Evolutionary conservation across 371 early-diverging fungal genomes (phyloP).

Genomic region (Mucor racemosus): DNA sequence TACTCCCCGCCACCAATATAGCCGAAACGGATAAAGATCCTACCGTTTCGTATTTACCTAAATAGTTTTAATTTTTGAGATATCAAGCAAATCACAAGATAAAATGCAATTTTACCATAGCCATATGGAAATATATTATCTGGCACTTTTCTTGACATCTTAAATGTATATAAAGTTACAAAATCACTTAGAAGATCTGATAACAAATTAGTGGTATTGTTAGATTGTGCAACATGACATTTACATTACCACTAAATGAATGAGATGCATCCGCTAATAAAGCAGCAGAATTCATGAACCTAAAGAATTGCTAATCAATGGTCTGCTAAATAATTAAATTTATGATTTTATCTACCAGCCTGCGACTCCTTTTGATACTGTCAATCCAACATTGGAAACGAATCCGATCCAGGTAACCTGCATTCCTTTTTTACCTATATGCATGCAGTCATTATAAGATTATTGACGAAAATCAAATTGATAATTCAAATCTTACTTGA

Average conservation of each 20-base stretch:
- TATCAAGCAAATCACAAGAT: background rate
- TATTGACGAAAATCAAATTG: too few relatives aligned
- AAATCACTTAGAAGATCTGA: conserved; percentile 67
- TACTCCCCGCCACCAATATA: conserved; percentile 59
- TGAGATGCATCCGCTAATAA: conserved; percentile 71
- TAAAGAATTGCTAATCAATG: conserved; percentile 9
- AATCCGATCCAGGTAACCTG: conserved; percentile 67
- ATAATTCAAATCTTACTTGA: conserved; percentile 6
- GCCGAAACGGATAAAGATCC: conserved; percentile 69
- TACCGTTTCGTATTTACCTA: conserved; percentile 66
- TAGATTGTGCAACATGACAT: background rate
- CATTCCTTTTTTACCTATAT: conserved; percentile 55
- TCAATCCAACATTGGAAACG: conserved; percentile 63
- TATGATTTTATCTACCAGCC: conserved; percentile 46
- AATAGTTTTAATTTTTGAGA: background rate
- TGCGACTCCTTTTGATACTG: conserved; percentile 64
- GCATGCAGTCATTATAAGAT: background rate
- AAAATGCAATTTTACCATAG: conserved; percentile 45
- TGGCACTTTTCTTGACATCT: conserved; percentile 61
- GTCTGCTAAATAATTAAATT: too few relatives aligned
- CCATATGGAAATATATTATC: conserved; percentile 64
- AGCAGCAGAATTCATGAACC: conserved; percentile 67
- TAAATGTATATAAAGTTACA: conserved; percentile 70
- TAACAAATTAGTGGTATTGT: conserved; percentile 3
- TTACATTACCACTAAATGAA: conserved; percentile 57